Conservation (phyloP, 2,329 filamentous ascomycete species). For the Beauveria rudraprayagi region DNA sequence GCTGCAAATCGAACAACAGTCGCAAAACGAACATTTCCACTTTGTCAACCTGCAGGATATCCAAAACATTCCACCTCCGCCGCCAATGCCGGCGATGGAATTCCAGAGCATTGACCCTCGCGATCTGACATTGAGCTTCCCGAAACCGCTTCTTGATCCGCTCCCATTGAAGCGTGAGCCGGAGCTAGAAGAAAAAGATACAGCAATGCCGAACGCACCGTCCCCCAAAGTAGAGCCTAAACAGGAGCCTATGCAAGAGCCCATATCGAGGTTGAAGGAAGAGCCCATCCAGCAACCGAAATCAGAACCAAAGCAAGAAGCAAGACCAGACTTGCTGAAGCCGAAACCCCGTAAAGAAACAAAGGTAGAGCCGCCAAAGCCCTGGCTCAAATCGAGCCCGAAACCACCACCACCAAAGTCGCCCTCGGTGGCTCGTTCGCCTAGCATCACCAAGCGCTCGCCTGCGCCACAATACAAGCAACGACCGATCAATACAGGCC, state of each 20-base stretch:
- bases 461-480: slow-evolving; percentile 33
- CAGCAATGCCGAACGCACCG: slow-evolving; percentile 12
- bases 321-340: not conserved
- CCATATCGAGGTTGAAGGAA: slow-evolving; percentile 10
- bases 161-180: not conserved
- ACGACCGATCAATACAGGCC: slow-evolving; percentile 41
- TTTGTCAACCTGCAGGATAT: slow-evolving; percentile 33
- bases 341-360: slow-evolving; percentile 12
- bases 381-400: slow-evolving; percentile 28
- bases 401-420: slow-evolving; percentile 33
- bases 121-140: slow-evolving; percentile 8
- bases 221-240: slow-evolving; percentile 10
- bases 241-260: slow-evolving; percentile 12
- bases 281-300: not conserved
- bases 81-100: slow-evolving; percentile 19
- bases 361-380: slow-evolving; percentile 19
- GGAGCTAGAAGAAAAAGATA: slow-evolving; percentile 12
- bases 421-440: slow-evolving; percentile 31
- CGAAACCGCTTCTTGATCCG: not conserved
- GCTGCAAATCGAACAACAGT: slow-evolving; percentile 6
- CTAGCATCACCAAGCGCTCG: slow-evolving; percentile 33
- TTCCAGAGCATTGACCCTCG: slow-evolving; percentile 15
- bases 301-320: not conserved
- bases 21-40: slow-evolving; percentile 15
- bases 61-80: slow-evolving; percentile 22